Evolutionary conservation across 116 monocot species (phyloP).

Genomic region (Papilionanthe hybrid): DNA sequence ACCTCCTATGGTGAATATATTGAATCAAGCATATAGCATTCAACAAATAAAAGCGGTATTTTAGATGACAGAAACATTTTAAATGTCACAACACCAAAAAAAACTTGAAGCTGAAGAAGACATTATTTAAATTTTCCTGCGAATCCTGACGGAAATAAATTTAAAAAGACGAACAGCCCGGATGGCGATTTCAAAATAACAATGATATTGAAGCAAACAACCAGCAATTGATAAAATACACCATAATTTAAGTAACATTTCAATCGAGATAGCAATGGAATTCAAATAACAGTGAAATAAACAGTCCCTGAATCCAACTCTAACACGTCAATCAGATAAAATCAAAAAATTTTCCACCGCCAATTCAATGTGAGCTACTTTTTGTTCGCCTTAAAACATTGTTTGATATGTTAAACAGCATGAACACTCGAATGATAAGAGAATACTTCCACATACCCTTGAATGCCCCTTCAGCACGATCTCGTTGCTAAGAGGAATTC

Average conservation of each 20-base stretch:
- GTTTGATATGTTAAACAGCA: background rate
- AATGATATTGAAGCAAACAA: background rate
- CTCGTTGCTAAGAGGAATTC: conserved; percentile 81
- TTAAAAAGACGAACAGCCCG: background rate
- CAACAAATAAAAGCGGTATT: background rate
- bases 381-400: background rate
- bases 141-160: background rate
- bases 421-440: background rate
- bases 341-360: too few relatives aligned
- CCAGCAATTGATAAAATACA: background rate
- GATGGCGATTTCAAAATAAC: background rate
- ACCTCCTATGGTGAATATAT: background rate
- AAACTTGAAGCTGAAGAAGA: background rate
- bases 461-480: conserved; percentile 83
- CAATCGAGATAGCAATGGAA: too few relatives aligned
- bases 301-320: too few relatives aligned
- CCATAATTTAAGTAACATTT: too few relatives aligned
- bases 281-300: too few relatives aligned
- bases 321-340: too few relatives aligned
- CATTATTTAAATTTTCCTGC: background rate
- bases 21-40: background rate
- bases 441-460: conserved; percentile 38
- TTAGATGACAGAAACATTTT: background rate
- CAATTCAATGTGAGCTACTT: too few relatives aligned
- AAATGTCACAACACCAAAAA: background rate